Percentiles rank a stretch among this genome's conserved stretches.
Conservation (phyloP, 768 basidiomycete genomes). For the Cyclocybe aegerita region DNA sequence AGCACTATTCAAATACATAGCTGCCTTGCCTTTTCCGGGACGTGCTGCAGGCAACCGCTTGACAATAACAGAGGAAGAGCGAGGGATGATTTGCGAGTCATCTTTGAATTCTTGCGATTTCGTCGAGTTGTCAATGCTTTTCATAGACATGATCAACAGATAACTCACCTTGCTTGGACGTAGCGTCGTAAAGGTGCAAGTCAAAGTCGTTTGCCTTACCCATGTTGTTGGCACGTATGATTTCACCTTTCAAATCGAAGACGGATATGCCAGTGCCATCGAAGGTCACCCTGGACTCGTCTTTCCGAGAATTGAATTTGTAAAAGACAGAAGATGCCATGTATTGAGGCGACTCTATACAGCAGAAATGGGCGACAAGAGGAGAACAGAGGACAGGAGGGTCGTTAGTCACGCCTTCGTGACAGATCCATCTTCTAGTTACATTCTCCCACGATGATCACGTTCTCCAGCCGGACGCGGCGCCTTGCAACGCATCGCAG, state of each 20-base stretch:
- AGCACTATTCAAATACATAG: constrained; percentile 65
- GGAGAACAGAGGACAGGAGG: constrained; percentile 4
- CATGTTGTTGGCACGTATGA: constrained; percentile 94
- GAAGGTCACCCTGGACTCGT: constrained; percentile 94
- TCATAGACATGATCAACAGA: neutral
- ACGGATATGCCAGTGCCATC: constrained; percentile 99
- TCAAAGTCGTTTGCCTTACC: constrained; percentile 98
- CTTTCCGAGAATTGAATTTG: constrained; percentile 93
- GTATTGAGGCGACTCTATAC: constrained; percentile 34
- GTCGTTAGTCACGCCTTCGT: neutral
- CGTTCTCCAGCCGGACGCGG: no score
- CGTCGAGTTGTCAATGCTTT: neutral
- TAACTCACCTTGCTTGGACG: constrained; percentile 83
- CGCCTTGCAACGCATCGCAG: no score
- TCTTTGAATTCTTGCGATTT: constrained; percentile 78
- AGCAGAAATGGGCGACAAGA: constrained; percentile 15
- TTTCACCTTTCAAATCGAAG: constrained; percentile 98
- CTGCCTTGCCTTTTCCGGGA: constrained; percentile 81
- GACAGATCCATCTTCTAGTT: no score
- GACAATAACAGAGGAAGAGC: constrained; percentile 92
- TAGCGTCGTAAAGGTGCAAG: constrained; percentile 79
- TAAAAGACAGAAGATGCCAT: constrained; percentile 95
- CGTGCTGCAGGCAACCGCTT: constrained; percentile 84
- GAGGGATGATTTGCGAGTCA: constrained; percentile 88
- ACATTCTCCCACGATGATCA: no score